A percentile compares a stretch with the other conserved stretches of the same genome.
phyloP scores from a whole-genome alignment of 345 rosid species.

The Lepidium aucheri region DNA sequence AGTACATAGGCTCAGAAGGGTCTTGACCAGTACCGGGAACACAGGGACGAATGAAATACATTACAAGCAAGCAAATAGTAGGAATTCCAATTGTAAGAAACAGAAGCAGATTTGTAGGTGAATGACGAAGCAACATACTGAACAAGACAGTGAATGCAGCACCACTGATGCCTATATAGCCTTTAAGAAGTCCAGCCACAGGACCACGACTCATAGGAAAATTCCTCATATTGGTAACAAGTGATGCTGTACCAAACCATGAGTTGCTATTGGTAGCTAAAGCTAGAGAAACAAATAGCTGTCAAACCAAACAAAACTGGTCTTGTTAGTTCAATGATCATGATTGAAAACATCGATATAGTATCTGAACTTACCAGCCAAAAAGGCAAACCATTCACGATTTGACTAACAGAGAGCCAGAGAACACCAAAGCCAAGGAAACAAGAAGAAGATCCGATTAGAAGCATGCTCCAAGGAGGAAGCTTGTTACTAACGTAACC shows the following conservation, averaged over 20 bases:
- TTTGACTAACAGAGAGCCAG: slow-evolving; percentile 70
- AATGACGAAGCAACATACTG: slow-evolving; percentile 44
- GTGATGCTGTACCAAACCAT: slow-evolving; percentile 70
- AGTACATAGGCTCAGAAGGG: slow-evolving; percentile 68
- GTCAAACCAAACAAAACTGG: slow-evolving; percentile 16
- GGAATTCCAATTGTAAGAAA: slow-evolving; percentile 77
- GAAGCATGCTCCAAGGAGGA: slow-evolving; percentile 81
- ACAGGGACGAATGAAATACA: slow-evolving; percentile 76
- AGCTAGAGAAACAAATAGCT: slow-evolving; percentile 74
- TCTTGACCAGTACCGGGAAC: slow-evolving; percentile 86
- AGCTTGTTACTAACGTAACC: slow-evolving; percentile 85
- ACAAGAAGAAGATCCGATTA: slow-evolving; percentile 56
- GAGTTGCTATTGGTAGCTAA: slow-evolving; percentile 72
- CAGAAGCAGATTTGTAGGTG: slow-evolving; percentile 55
- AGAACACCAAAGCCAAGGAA: slow-evolving; percentile 85
- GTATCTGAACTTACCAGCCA: slow-evolving; percentile 71
- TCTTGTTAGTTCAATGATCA: neutral
- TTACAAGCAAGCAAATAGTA: slow-evolving; percentile 47
- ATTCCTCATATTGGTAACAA: slow-evolving; percentile 82
- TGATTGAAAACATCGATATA: neutral
- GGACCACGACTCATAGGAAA: slow-evolving; percentile 68
- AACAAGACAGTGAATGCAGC: slow-evolving; percentile 71
- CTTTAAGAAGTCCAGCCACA: slow-evolving; percentile 71
- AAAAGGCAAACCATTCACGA: slow-evolving; percentile 55
- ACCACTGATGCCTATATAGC: slow-evolving; percentile 73